Conservation (phyloP, 129 eudicot species). For the Pulicaria dysenterica region DNA sequence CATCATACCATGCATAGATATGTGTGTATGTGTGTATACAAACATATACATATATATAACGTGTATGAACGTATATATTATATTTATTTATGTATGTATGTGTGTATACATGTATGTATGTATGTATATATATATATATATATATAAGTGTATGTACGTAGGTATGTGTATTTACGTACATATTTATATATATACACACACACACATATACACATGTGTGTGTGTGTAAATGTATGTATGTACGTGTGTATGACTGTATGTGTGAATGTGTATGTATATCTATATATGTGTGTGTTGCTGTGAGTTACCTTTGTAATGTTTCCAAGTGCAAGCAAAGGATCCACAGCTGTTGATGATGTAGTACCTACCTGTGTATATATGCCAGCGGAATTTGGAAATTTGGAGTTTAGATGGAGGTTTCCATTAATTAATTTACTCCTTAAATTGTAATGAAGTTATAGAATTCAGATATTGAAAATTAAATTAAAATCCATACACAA, state of each 20-base stretch:
- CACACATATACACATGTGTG: neutral
- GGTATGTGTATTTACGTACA: too few species aligned
- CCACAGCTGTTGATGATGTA: slow-evolving; percentile 96
- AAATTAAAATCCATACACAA: slow-evolving; percentile 1
- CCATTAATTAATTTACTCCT: slow-evolving; percentile 7
- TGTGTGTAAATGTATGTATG: too few species aligned
- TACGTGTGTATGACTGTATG: too few species aligned
- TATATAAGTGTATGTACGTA: too few species aligned
- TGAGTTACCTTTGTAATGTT: slow-evolving; percentile 74
- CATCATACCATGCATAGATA: too few species aligned
- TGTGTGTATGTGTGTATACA: too few species aligned
- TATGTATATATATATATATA: too few species aligned
- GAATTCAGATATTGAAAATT: neutral
- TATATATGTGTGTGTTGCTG: neutral
- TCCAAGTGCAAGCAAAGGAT: slow-evolving; percentile 83
- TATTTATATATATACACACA: too few species aligned
- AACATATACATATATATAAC: neutral
- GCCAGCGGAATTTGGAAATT: slow-evolving; percentile 9
- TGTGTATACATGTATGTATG: too few species aligned
- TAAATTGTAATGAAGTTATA: neutral
- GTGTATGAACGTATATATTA: neutral
- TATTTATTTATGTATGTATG: too few species aligned
- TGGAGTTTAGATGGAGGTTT: neutral
- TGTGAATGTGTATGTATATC: neutral
- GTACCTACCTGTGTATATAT: slow-evolving; percentile 71